These are phyloP conservation scores for Fusarium agapanthi DNA, from an alignment of 2,329 filamentous ascomycete species.

Conservation along the genomic window DNA sequence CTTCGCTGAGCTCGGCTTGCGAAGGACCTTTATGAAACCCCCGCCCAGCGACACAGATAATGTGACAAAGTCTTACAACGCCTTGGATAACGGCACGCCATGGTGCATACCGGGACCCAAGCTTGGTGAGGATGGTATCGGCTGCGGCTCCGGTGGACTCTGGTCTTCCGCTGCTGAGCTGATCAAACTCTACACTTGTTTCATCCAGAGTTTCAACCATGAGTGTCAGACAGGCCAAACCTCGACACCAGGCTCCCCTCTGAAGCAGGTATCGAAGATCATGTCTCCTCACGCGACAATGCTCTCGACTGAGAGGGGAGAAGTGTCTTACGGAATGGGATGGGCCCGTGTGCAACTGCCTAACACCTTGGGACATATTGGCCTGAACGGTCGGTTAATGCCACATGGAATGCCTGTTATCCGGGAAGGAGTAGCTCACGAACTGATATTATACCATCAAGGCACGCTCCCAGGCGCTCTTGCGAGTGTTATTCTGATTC, in stretches of 20 bases:
- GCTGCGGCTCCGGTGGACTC: not conserved
- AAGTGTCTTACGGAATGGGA: not conserved
- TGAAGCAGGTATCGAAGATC: not conserved
- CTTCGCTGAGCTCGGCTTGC: not conserved
- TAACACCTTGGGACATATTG: not conserved
- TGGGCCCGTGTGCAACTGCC: not conserved
- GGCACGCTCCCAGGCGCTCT: not conserved
- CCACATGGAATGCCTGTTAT: not conserved
- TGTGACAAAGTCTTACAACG: not conserved
- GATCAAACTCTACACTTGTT: not conserved
- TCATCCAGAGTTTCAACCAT: not conserved
- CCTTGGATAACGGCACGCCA: not conserved
- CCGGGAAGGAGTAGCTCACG: fast-evolving
- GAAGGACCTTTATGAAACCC: not conserved
- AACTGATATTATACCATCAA: not conserved
- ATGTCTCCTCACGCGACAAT: not conserved
- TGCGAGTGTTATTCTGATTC: not conserved
- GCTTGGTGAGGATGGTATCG: not conserved
- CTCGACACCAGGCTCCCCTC: not conserved
- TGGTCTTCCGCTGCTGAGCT: not conserved
- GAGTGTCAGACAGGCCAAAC: not conserved
- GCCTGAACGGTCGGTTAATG: not conserved
- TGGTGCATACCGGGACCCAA: not conserved
- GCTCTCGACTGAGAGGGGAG: not conserved
- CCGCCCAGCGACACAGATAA: not conserved